Percentiles rank a stretch among this genome's conserved stretches.
These are phyloP conservation scores for Plantago major DNA, from an alignment of 257 asterid species.

Conservation along the genomic window DNA sequence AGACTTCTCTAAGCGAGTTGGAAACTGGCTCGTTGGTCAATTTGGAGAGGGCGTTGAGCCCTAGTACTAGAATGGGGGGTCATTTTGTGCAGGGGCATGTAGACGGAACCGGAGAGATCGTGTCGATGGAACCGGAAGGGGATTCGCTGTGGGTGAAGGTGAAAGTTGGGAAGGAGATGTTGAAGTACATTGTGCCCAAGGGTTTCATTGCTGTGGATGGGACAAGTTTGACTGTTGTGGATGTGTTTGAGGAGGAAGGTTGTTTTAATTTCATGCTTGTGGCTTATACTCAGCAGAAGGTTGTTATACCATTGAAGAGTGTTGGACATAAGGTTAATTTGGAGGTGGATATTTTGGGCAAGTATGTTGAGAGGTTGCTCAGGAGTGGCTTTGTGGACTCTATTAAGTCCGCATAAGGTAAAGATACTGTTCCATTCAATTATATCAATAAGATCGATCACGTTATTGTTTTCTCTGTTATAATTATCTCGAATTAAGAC, in stretches of 20 bases:
- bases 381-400: slow-evolving; percentile 52
- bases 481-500: too few species aligned
- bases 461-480: too few species aligned
- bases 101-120: slow-evolving; percentile 75
- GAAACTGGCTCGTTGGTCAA: slow-evolving; percentile 60
- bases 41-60: slow-evolving; percentile 77
- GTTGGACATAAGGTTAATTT: slow-evolving; percentile 82
- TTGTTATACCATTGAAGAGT: slow-evolving; percentile 70
- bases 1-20: slow-evolving; percentile 58
- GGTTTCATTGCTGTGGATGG: slow-evolving; percentile 86
- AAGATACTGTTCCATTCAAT: background rate
- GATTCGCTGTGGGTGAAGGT: slow-evolving; percentile 85
- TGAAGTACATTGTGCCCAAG: slow-evolving; percentile 82
- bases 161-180: slow-evolving; percentile 40
- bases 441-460: too few species aligned
- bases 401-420: slow-evolving; percentile 31
- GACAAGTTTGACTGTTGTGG: slow-evolving; percentile 82
- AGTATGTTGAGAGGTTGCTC: slow-evolving; percentile 79
- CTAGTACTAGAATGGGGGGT: slow-evolving; percentile 87
- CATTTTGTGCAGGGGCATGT: slow-evolving; percentile 95
- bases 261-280: slow-evolving; percentile 80
- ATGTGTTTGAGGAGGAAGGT: slow-evolving; percentile 64
- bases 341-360: slow-evolving; percentile 92
- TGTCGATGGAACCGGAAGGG: slow-evolving; percentile 52
- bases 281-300: slow-evolving; percentile 64